Evolutionary conservation across 2,329 filamentous ascomycete species (phyloP).

Genomic region (Cladosporium colombiae): DNA sequence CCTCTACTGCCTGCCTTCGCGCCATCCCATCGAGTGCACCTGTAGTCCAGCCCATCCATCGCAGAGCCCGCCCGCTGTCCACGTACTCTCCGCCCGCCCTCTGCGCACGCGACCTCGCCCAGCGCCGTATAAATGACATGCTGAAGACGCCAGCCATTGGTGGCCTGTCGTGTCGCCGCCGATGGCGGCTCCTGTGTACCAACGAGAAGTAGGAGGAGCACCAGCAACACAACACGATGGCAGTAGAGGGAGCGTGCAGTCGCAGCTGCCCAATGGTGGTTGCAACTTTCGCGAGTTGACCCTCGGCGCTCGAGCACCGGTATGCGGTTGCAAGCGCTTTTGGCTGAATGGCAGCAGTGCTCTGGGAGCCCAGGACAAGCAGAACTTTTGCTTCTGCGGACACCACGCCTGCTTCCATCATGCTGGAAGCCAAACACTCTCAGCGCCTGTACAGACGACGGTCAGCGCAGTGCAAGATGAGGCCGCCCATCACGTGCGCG

Average conservation of each 20-base stretch:
- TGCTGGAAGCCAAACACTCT: slow-evolving; percentile 21
- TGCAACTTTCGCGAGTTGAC: slow-evolving; percentile 55
- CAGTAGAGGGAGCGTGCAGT: slow-evolving; percentile 18
- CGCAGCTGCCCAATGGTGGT: slow-evolving; percentile 50
- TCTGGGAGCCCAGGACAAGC: slow-evolving; percentile 24
- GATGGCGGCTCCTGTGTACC: slow-evolving; percentile 34
- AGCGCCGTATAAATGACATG: slow-evolving; percentile 31
- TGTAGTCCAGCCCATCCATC: slow-evolving; percentile 4
- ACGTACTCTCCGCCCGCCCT: not conserved
- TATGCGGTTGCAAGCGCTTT: slow-evolving; percentile 57
- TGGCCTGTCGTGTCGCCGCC: slow-evolving; percentile 33
- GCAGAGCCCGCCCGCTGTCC: not conserved
- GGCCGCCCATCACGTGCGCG: slow-evolving; percentile 9
- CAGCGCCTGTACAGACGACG: slow-evolving; percentile 12
- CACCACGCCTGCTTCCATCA: slow-evolving; percentile 60
- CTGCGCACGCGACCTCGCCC: slow-evolving; percentile 10
- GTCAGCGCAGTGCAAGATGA: slow-evolving; percentile 24
- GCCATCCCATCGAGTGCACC: not conserved
- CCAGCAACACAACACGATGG: slow-evolving; percentile 9
- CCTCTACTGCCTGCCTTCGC: slow-evolving; percentile 6
- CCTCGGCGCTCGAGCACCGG: slow-evolving; percentile 43
- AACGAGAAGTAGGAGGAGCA: slow-evolving; percentile 15
- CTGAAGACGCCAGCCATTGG: slow-evolving; percentile 32
- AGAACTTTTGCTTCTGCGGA: slow-evolving; percentile 54
- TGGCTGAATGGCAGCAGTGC: slow-evolving; percentile 41